Percentiles rank a stretch among this genome's conserved stretches.
phyloP scores from a whole-genome alignment of 2,329 filamentous ascomycete genomes.

The Orbilia oligospora region DNA sequence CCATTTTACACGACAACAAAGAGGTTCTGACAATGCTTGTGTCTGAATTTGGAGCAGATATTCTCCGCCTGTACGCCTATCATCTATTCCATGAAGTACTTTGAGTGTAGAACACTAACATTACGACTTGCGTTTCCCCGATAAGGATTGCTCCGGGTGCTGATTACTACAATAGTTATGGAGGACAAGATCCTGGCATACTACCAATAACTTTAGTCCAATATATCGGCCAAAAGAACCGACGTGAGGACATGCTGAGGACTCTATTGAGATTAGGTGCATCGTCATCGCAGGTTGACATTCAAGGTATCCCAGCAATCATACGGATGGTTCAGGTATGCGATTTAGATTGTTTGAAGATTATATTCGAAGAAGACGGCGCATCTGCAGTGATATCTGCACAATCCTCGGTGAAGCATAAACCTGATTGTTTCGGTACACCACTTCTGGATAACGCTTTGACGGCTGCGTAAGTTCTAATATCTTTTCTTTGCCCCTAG shows the following conservation, averaged over 20 bases:
- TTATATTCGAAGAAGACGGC: slow-evolving; percentile 66
- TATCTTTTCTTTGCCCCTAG: too few species aligned
- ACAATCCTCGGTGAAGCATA: not conserved
- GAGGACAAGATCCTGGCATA: slow-evolving; percentile 73
- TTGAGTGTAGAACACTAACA: slow-evolving; percentile 33
- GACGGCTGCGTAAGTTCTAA: slow-evolving; percentile 15
- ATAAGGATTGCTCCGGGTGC: slow-evolving; percentile 29
- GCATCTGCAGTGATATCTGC: slow-evolving; percentile 21
- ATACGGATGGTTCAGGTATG: slow-evolving; percentile 74
- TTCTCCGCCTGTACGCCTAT: slow-evolving; percentile 80
- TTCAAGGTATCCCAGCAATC: slow-evolving; percentile 75
- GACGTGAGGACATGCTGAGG: slow-evolving; percentile 71
- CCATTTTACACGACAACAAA: slow-evolving; percentile 80
- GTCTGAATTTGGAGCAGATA: slow-evolving; percentile 80
- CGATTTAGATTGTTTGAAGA: slow-evolving; percentile 68
- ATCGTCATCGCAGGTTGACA: slow-evolving; percentile 79
- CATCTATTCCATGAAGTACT: slow-evolving; percentile 38
- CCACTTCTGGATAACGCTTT: slow-evolving; percentile 7
- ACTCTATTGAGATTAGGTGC: slow-evolving; percentile 79
- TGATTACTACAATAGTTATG: slow-evolving; percentile 63
- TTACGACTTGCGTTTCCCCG: slow-evolving; percentile 13
- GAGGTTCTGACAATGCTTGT: slow-evolving; percentile 78
- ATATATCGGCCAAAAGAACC: slow-evolving; percentile 74
- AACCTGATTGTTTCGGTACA: not conserved
- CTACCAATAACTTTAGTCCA: slow-evolving; percentile 78